Base-by-base conservation (phyloP, 2,329 filamentous ascomycete species). In the Trichoderma atroviride region DNA sequence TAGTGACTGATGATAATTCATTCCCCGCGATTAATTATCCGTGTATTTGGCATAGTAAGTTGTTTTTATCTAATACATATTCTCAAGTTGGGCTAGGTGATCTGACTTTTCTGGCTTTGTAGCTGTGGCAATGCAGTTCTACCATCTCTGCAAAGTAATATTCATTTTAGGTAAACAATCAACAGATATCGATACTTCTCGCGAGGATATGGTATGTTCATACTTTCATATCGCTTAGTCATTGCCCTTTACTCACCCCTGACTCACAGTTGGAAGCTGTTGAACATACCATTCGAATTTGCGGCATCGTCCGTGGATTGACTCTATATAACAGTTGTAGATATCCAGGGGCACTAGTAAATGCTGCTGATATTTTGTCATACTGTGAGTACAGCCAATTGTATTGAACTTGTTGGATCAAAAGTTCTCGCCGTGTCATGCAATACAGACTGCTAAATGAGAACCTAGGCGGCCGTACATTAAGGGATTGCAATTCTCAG, bases 111-210 rank as follows among this genome's bases (percentile, higher is more conserved):
- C 22, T 29, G 27, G 5, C 16, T 4, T 43, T 24, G 16, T 24
- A 65, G 62, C 53, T 56, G 37, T 65, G 52, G 67, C 57, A 40
- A 69, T 69, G 67, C 67, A 69, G 27, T 69, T 69, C n/a, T 69
- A 65, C 16, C 52, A 69, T 50, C 59, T 69, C 35, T 61, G 57
- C 50, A 55, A 33, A 27, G 59, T 69, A 31, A 61, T 69, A 10
- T 50, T 69, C 9, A 57, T 40, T 58, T 7, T 69, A 40, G 22
- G 35, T 29, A 29, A 52, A 19, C 27, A 29, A 4, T 43, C 16
- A 11, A 11, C 16, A 5, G 22, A 24, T 14, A 5, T n/a, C 0
- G 35, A 35, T 13, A 14, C 29, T 4, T 29, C 31, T 14, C 52
- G 6, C 24, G 29, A 24, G 22, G 29, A 62, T n/a, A 27, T 2